A percentile compares a stretch with the other conserved stretches of the same genome.
phyloP scores from a whole-genome alignment of 2,329 filamentous ascomycete genomes.

The Coniochaeta prunicola region DNA sequence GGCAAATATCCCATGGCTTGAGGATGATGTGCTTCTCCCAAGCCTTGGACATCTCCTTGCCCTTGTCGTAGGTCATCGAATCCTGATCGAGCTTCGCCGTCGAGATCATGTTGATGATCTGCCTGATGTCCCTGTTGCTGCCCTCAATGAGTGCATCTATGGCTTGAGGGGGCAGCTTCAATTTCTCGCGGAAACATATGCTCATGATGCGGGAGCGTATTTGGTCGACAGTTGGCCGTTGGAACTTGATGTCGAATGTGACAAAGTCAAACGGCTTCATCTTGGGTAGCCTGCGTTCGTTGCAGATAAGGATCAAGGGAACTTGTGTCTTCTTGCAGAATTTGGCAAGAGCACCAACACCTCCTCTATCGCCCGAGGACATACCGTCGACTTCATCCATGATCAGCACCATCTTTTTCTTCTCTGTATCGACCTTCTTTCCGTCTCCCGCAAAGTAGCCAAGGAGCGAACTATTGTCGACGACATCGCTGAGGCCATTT shows the following conservation, averaged over 20 bases:
- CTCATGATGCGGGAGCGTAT: constrained; percentile 90
- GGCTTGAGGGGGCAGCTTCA: constrained; percentile 77
- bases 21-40: constrained; percentile 98
- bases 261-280: constrained; percentile 96
- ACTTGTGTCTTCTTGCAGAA: constrained; percentile 94
- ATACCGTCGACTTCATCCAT: constrained; percentile 99
- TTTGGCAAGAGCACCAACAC: constrained; percentile 87
- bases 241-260: constrained; percentile 79
- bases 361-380: constrained; percentile 93
- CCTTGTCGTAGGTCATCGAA: constrained; percentile 74
- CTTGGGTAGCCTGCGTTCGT: constrained; percentile 85
- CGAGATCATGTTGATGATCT: constrained; percentile 98
- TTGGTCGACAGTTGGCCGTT: constrained; percentile 82
- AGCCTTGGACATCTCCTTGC: constrained; percentile 90
- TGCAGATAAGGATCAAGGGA: constrained; percentile 95
- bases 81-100: constrained; percentile 84
- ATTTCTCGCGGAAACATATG: constrained; percentile 83
- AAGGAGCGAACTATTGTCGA: constrained; percentile 87
- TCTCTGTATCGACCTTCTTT: constrained; percentile 68
- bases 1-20: constrained; percentile 96
- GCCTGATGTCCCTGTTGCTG: constrained; percentile 89
- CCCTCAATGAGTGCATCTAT: constrained; percentile 94
- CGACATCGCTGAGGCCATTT: constrained; percentile 75
- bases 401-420: constrained; percentile 91
- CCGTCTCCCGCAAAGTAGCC: constrained; percentile 85